phyloP scores from a whole-genome alignment of 1,284 basidiomycete species.

The Mycena citricolor region DNA sequence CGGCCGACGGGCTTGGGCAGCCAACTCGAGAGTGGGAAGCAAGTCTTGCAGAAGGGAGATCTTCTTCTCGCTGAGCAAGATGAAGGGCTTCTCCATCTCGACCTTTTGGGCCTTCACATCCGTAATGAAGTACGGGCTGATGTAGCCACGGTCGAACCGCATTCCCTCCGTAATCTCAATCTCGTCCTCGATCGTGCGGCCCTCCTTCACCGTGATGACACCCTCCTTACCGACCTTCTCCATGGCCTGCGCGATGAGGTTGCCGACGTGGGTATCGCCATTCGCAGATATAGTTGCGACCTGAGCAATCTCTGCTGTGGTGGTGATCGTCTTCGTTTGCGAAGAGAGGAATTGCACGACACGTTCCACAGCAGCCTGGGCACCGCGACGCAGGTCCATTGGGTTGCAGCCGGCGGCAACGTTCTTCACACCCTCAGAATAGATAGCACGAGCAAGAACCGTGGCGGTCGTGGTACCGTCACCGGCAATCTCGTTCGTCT shows the following conservation, averaged over 20 bases:
- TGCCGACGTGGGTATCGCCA: conserved; percentile 91
- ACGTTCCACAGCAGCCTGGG: conserved; percentile 94
- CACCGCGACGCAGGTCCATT: conserved; percentile 97
- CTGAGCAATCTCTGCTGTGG: conserved; percentile 95
- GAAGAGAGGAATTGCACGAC: conserved; percentile 90
- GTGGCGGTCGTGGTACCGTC: conserved; percentile 99
- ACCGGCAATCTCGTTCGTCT: conserved; percentile 97
- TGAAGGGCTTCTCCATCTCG: conserved; percentile 96
- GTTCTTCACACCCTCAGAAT: conserved; percentile 98
- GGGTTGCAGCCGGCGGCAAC: conserved; percentile 99
- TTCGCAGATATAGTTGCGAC: conserved; percentile 99
- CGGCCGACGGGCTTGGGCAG: conserved; percentile 89
- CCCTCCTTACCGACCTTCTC: conserved; percentile 99
- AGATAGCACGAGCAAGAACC: conserved; percentile 95
- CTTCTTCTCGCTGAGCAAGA: conserved; percentile 97
- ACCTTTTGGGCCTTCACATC: conserved; percentile 97
- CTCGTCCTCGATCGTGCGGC: conserved; percentile 95
- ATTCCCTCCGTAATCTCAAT: conserved; percentile 99
- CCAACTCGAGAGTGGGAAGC: conserved; percentile 90
- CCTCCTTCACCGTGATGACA: conserved; percentile 99
- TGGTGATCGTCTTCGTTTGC: conserved; percentile 94
- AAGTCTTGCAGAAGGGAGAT: conserved; percentile 95
- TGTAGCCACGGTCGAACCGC: conserved; percentile 99
- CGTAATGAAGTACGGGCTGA: conserved; percentile 98
- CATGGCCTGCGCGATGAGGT: conserved; percentile 99